phyloP scores from a whole-genome alignment of 2,329 filamentous ascomycete genomes.

The Aspergillus hiratsukae region DNA sequence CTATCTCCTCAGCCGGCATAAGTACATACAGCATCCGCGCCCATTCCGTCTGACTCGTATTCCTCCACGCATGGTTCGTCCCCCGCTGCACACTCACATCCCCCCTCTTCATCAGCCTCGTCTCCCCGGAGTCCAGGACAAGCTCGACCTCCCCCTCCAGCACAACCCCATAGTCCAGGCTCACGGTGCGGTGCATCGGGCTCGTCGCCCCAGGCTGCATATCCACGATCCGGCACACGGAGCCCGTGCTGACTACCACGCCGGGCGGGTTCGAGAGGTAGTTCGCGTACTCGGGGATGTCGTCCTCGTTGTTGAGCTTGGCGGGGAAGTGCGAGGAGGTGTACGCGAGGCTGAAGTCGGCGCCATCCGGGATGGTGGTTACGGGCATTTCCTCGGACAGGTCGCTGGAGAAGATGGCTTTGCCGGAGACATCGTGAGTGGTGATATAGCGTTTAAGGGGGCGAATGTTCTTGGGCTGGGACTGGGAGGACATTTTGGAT shows the following conservation, averaged over 20 bases:
- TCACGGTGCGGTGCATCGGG: constrained; percentile 50
- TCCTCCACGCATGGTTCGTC: constrained; percentile 38
- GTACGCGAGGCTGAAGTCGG: constrained; percentile 49
- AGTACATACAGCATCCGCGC: constrained; percentile 27
- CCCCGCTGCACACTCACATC: constrained; percentile 51
- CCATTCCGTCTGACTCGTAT: constrained; percentile 22
- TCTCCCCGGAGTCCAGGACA: constrained; percentile 47
- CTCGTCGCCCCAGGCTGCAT: constrained; percentile 39
- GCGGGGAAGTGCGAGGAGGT: constrained; percentile 47
- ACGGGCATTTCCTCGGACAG: constrained; percentile 21
- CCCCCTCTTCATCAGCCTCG: constrained; percentile 42
- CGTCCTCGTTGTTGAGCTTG: constrained; percentile 42
- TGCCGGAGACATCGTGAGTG: constrained; percentile 31
- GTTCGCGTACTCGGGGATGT: constrained; percentile 30
- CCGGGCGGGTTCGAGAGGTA: constrained; percentile 13
- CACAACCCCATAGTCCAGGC: constrained; percentile 50
- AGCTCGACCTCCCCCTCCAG: constrained; percentile 50
- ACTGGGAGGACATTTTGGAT: too few relatives aligned
- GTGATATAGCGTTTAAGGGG: constrained; percentile 27
- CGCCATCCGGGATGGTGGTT: constrained; percentile 32
- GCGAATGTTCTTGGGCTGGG: constrained; percentile 29
- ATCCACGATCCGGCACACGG: constrained; percentile 38
- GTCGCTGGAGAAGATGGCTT: constrained; percentile 31
- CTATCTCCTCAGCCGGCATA: constrained; percentile 13
- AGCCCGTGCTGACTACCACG: constrained; percentile 45